These are phyloP conservation scores for Termitomyces sp. DNA, from an alignment of 768 basidiomycete species.

Conservation along the genomic window DNA sequence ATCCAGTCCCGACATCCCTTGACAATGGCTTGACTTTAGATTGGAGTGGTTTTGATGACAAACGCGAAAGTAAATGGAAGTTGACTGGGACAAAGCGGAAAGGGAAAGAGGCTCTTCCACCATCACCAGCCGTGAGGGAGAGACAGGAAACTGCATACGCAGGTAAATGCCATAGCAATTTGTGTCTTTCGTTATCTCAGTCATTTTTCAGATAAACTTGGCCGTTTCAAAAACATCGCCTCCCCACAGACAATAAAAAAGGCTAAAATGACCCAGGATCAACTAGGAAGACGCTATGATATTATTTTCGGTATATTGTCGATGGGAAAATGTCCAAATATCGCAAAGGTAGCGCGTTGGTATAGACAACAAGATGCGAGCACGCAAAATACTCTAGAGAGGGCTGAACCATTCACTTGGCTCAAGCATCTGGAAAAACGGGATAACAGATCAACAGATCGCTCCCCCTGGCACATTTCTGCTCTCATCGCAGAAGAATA, in stretches of 20 bases:
- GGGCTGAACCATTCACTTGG: slow-evolving; percentile 73
- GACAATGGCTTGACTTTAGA: slow-evolving; percentile 73
- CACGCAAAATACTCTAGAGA: slow-evolving; percentile 54
- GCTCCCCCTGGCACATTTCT: slow-evolving; percentile 62
- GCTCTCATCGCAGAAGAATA: slow-evolving; percentile 73
- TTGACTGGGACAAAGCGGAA: slow-evolving; percentile 58
- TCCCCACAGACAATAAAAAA: slow-evolving; percentile 59
- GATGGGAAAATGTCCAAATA: slow-evolving; percentile 36
- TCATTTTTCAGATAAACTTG: slow-evolving; percentile 51
- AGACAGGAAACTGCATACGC: slow-evolving; percentile 59
- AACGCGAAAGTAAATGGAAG: slow-evolving; percentile 59
- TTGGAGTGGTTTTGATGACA: slow-evolving; percentile 66
- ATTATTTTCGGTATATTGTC: slow-evolving; percentile 44
- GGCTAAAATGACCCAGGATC: slow-evolving; percentile 61
- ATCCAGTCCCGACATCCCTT: slow-evolving; percentile 69
- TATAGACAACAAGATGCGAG: slow-evolving; percentile 47
- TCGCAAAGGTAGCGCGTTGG: slow-evolving; percentile 59
- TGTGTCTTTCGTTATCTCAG: slow-evolving; percentile 1
- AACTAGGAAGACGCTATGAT: slow-evolving; percentile 64
- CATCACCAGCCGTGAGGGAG: slow-evolving; percentile 47
- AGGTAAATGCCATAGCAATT: slow-evolving; percentile 38
- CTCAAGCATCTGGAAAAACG: slow-evolving; percentile 62
- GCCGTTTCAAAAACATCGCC: slow-evolving; percentile 47
- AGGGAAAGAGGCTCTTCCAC: slow-evolving; percentile 47
- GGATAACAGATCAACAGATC: slow-evolving; percentile 27